Evolutionary conservation across 306 rosid species (phyloP).

Genomic region (Sicyos edulis): DNA sequence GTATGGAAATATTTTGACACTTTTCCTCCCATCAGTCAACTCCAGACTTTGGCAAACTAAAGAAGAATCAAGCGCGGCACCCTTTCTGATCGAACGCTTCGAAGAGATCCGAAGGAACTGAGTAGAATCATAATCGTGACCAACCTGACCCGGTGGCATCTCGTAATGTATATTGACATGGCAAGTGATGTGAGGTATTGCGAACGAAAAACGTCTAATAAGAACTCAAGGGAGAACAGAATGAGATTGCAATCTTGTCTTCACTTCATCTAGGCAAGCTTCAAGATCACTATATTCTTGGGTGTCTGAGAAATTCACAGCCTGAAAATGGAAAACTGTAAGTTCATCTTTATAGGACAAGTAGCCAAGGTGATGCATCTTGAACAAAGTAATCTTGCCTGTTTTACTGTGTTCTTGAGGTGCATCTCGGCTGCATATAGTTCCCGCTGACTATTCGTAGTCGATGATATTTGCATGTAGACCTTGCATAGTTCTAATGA

Average conservation of each 20-base stretch:
- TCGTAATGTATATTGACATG: background rate
- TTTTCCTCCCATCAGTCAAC: background rate
- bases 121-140: background rate
- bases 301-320: constrained; percentile 45
- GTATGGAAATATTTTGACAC: background rate
- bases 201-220: background rate
- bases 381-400: constrained; percentile 42
- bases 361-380: background rate
- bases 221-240: constrained; percentile 6
- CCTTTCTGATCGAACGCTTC: background rate
- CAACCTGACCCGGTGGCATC: background rate
- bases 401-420: constrained; percentile 66
- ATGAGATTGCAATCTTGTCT: constrained; percentile 11
- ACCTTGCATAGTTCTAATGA: constrained; percentile 83
- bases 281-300: constrained; percentile 58
- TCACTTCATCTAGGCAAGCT: constrained; percentile 45
- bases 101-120: background rate
- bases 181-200: background rate
- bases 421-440: constrained; percentile 80
- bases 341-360: constrained; percentile 13
- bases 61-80: background rate
- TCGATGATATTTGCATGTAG: constrained; percentile 57
- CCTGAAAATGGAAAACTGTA: constrained; percentile 36
- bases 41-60: background rate
- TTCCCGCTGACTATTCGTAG: constrained; percentile 56